These are phyloP conservation scores for Moelleriella libera DNA, from an alignment of 2,329 filamentous ascomycete genomes.

Conservation along the genomic window DNA sequence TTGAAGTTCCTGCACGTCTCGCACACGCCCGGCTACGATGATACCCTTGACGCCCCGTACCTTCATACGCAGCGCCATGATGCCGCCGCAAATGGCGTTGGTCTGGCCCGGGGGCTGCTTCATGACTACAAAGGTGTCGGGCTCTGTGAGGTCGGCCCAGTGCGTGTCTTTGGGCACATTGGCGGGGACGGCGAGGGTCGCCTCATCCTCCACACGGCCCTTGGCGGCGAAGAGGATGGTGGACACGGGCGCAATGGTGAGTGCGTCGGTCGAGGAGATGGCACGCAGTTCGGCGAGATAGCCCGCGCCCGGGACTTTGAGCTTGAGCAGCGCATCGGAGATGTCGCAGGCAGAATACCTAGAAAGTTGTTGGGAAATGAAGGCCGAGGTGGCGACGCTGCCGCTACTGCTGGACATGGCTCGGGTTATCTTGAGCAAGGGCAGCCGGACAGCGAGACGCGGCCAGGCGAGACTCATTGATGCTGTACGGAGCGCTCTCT, in stretches of 20 bases:
- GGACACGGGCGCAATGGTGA: conserved; percentile 38
- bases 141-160: conserved; percentile 51
- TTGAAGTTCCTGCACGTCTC: conserved; percentile 49
- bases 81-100: conserved; percentile 63
- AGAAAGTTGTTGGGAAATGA: not conserved
- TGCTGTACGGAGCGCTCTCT: too few species aligned
- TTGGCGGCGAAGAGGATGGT: conserved; percentile 52
- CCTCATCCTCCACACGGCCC: conserved; percentile 14
- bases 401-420: too few species aligned
- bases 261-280: conserved; percentile 12
- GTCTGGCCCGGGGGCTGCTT: conserved; percentile 50
- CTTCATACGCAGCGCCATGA: conserved; percentile 60
- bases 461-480: too few species aligned
- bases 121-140: conserved; percentile 49
- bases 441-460: too few species aligned
- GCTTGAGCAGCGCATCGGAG: conserved; percentile 58
- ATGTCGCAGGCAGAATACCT: conserved; percentile 37
- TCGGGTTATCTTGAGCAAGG: too few species aligned
- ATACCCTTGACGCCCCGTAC: conserved; percentile 43
- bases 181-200: conserved; percentile 13
- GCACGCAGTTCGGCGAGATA: conserved; percentile 44
- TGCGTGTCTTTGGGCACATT: conserved; percentile 48
- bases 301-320: conserved; percentile 52
- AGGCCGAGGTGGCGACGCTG: too few species aligned
- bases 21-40: conserved; percentile 53